Evolutionary conservation across 352 stramenopile genomes (phyloP), one percentile per base, ranked within the genome.

Genomic region (Blastocystis sp.): DNA sequence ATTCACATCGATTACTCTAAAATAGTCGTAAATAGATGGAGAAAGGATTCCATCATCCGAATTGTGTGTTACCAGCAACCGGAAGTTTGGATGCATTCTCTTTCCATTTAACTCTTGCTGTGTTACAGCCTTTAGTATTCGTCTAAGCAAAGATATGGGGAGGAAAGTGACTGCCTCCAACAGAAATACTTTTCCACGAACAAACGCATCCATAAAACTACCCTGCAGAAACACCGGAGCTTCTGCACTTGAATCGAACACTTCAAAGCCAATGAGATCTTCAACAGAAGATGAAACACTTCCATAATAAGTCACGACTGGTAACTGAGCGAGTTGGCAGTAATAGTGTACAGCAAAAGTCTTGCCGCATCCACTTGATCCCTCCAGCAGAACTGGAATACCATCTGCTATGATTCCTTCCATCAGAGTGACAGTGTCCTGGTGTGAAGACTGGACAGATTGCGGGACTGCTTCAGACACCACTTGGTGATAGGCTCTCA

Each of bases 61-160:
- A 47, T 87, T 87, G 16, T 87, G 76, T 11, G 76, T 87, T 54
- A 20, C 76, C 13, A 87, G 76, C 34, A 87, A 30, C 13, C 76
- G 76, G 76, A 87, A 87, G n/a, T 81, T 8, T 24, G 55, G 26
- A 41, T 87, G 76, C 76, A 87, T 87, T 20, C 13, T 18, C 24
- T 1, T n/a, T 59, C 50, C 50, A n/a, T n/a, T n/a, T n/a, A 59
- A n/a, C 50, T n/a, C 20, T 13, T n/a, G 50, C 20, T 59, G 13
- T 59, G 50, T n/a, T n/a, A 59, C 20, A 59, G 13, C 20, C 50
- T 59, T n/a, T n/a, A 59, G 13, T 1, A 59, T 59, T n/a, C 20
- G 13, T n/a, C 20, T 59, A 13, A 59, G 20, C 13, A 59, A n/a
- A n/a, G 50, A 13, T 26, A 73, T 73, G 11, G 26, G 76, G 1